Conservation (phyloP, 495 filamentous ascomycete species). For the Beverwykella pulmonaria region DNA sequence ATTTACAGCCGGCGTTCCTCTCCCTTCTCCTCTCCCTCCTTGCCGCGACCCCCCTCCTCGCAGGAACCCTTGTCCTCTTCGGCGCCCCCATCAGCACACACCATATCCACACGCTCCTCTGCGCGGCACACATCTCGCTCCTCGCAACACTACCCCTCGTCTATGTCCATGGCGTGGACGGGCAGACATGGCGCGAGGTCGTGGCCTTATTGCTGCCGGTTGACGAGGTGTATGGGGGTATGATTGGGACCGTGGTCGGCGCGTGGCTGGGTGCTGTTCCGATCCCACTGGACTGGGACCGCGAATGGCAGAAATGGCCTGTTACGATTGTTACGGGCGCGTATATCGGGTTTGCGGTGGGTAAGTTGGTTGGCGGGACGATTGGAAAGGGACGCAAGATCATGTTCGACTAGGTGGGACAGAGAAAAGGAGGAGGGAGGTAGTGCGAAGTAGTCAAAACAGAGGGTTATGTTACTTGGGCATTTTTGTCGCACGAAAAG, state of each 20-base stretch:
- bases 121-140: slow-evolving; percentile 77
- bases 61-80: slow-evolving; percentile 75
- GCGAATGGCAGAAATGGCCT: slow-evolving; percentile 97
- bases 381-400: slow-evolving; percentile 66
- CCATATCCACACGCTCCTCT: slow-evolving; percentile 72
- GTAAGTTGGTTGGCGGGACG: slow-evolving; percentile 62
- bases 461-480: too few relatives aligned
- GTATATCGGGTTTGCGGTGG: slow-evolving; percentile 67
- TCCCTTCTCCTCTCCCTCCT: slow-evolving; percentile 61
- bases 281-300: slow-evolving; percentile 92
- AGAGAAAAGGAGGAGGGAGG: neutral
- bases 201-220: slow-evolving; percentile 57
- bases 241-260: slow-evolving; percentile 63
- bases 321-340: slow-evolving; percentile 80
- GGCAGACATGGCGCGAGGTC: slow-evolving; percentile 72
- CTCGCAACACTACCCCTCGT: slow-evolving; percentile 74
- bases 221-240: slow-evolving; percentile 71
- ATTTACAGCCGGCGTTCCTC: slow-evolving; percentile 61
- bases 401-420: slow-evolving; percentile 52
- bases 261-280: slow-evolving; percentile 83
- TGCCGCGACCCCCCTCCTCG: slow-evolving; percentile 61
- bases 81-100: slow-evolving; percentile 90
- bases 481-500: too few relatives aligned
- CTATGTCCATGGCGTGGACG: slow-evolving; percentile 82
- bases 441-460: neutral